phyloP scores from a whole-genome alignment of 2,329 filamentous ascomycete species.

The Phyllosticta citriasiana region DNA sequence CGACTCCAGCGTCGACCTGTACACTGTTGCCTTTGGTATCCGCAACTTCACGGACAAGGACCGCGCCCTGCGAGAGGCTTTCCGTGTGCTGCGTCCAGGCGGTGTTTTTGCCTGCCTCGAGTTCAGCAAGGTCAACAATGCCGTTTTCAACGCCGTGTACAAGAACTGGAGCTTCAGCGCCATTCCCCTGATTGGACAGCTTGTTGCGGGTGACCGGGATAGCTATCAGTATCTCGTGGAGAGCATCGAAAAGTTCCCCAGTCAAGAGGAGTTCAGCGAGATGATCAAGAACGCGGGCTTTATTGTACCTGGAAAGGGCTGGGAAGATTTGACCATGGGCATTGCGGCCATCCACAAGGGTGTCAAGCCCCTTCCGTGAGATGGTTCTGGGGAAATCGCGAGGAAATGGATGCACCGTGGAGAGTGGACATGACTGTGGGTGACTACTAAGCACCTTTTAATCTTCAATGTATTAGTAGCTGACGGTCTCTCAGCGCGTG shows the following conservation, averaged over 20 bases:
- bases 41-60: slow-evolving; percentile 93
- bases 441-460: neutral
- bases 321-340: slow-evolving; percentile 82
- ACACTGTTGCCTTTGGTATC: slow-evolving; percentile 96
- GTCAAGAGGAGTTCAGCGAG: slow-evolving; percentile 69
- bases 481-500: neutral
- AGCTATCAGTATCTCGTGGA: slow-evolving; percentile 98
- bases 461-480: neutral
- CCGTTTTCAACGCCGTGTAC: slow-evolving; percentile 74
- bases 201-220: slow-evolving; percentile 87
- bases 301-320: slow-evolving; percentile 59
- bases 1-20: slow-evolving; percentile 71
- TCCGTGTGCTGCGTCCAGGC: slow-evolving; percentile 82
- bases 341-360: slow-evolving; percentile 96
- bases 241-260: slow-evolving; percentile 90
- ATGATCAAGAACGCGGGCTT: slow-evolving; percentile 85
- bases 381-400: neutral
- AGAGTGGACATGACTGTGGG: neutral
- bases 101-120: slow-evolving; percentile 95
- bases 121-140: slow-evolving; percentile 76
- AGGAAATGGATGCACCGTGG: neutral
- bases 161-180: slow-evolving; percentile 93
- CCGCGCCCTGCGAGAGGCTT: slow-evolving; percentile 69
- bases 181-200: slow-evolving; percentile 88
- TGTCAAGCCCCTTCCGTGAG: slow-evolving; percentile 55